Conservation (phyloP, 2,329 filamentous ascomycete genomes). For the Dendryphion nanum region DNA sequence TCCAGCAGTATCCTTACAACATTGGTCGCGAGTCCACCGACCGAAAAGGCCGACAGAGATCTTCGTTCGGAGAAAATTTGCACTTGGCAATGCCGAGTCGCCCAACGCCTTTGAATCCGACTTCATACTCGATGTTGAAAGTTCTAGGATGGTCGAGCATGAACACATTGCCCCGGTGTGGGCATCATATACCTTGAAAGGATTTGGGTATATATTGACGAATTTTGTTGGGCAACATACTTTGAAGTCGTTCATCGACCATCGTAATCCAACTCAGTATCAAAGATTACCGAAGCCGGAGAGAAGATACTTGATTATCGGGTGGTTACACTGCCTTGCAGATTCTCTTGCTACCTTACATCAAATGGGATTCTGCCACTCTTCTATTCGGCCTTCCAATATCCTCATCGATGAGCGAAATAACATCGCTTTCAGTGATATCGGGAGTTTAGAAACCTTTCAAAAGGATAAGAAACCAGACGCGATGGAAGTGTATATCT, state of each 20-base stretch:
- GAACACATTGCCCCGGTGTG: slow-evolving; percentile 70
- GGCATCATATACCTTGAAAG: slow-evolving; percentile 67
- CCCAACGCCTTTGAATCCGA: slow-evolving; percentile 40
- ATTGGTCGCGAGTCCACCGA: slow-evolving; percentile 62
- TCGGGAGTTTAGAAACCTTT: slow-evolving; percentile 49
- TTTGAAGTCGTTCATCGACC: slow-evolving; percentile 65
- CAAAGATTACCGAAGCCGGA: slow-evolving; percentile 62
- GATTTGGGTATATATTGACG: slow-evolving; percentile 63
- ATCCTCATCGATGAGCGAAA: slow-evolving; percentile 66
- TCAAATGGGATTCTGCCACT: slow-evolving; percentile 61
- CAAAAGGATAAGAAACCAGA: slow-evolving; percentile 55
- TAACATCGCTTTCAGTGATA: slow-evolving; percentile 66
- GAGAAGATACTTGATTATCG: slow-evolving; percentile 60
- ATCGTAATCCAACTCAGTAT: slow-evolving; percentile 58
- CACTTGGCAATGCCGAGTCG: slow-evolving; percentile 44
- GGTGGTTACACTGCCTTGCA: slow-evolving; percentile 73
- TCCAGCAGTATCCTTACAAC: slow-evolving; percentile 45
- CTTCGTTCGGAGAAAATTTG: slow-evolving; percentile 59
- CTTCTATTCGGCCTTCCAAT: slow-evolving; percentile 69
- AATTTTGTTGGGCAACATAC: slow-evolving; percentile 66
- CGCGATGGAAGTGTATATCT: slow-evolving; percentile 70
- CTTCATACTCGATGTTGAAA: slow-evolving; percentile 62
- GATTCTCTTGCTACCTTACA: slow-evolving; percentile 70
- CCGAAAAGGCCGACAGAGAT: slow-evolving; percentile 59
- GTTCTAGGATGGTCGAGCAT: slow-evolving; percentile 60